Evolutionary conservation across 2,329 filamentous ascomycete species (phyloP).

Genomic region (Cadophora luteo-olivacea): DNA sequence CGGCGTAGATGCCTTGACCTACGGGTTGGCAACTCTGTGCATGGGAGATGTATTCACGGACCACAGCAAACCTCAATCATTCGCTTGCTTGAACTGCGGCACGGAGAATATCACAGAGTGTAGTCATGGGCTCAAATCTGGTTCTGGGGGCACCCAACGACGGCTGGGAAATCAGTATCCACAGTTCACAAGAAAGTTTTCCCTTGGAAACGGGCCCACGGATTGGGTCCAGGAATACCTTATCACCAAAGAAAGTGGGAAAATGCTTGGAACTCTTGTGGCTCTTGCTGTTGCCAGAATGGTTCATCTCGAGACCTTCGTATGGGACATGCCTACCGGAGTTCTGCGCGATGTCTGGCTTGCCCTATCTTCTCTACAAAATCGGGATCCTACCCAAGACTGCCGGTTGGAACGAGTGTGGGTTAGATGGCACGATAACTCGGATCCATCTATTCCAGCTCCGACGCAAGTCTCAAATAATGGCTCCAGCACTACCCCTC

Average conservation of each 20-base stretch:
- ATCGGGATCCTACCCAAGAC: slow-evolving; percentile 58
- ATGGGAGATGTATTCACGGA: slow-evolving; percentile 68
- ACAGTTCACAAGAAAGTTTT: slow-evolving; percentile 81
- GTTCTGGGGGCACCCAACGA: slow-evolving; percentile 41
- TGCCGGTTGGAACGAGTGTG: slow-evolving; percentile 77
- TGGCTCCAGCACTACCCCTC: slow-evolving; percentile 36
- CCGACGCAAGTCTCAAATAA: slow-evolving; percentile 35
- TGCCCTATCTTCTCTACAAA: slow-evolving; percentile 73
- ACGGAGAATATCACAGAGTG: slow-evolving; percentile 38
- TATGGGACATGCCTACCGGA: slow-evolving; percentile 91
- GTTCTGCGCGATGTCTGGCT: slow-evolving; percentile 83
- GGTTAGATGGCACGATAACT: slow-evolving; percentile 84
- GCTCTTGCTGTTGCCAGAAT: slow-evolving; percentile 81
- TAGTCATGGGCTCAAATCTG: slow-evolving; percentile 34
- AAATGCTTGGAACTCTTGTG: slow-evolving; percentile 86
- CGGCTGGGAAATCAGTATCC: slow-evolving; percentile 77
- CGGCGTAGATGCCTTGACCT: slow-evolving; percentile 82
- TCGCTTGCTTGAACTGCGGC: slow-evolving; percentile 45
- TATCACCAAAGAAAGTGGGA: slow-evolving; percentile 82
- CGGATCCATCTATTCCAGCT: slow-evolving; percentile 39
- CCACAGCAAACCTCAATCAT: slow-evolving; percentile 31
- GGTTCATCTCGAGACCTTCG: slow-evolving; percentile 80
- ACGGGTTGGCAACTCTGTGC: slow-evolving; percentile 80
- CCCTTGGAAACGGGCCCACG: slow-evolving; percentile 79
- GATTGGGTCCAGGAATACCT: slow-evolving; percentile 84